Evolutionary conservation across 169 alveolate species (phyloP).

Genomic region (Blepharisma undulans): DNA sequence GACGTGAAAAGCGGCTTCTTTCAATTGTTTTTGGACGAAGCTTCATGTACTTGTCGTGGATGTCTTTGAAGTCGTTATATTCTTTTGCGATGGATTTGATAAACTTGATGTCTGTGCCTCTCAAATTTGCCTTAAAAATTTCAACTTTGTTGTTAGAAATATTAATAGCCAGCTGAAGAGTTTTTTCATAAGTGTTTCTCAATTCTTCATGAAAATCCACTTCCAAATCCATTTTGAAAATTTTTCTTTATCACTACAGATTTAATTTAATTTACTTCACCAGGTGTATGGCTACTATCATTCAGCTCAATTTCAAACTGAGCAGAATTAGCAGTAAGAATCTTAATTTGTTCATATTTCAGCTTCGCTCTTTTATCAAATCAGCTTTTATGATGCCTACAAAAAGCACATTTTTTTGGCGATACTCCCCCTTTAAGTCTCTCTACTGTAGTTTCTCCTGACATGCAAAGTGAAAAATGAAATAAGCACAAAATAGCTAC

Average conservation of each 20-base stretch:
- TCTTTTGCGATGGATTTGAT: not conserved
- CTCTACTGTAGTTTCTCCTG: constrained; percentile 26
- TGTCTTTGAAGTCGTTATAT: not conserved
- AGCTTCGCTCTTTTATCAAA: not conserved
- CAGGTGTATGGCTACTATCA: not conserved
- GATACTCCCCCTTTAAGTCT: not conserved
- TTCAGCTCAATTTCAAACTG: not conserved
- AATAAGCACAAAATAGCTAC: not conserved
- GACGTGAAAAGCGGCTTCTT: not conserved
- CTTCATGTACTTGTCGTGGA: not conserved
- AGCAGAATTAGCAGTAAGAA: not conserved
- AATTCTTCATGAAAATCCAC: not conserved
- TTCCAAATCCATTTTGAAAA: no score
- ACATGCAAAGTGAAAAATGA: not conserved
- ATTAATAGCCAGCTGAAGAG: not conserved
- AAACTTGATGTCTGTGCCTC: not conserved
- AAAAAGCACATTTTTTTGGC: not conserved
- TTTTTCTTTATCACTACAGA: no score
- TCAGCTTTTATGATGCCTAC: not conserved
- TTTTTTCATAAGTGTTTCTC: not conserved
- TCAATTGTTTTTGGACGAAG: not conserved
- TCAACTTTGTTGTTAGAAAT: not conserved
- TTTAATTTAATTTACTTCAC: not conserved
- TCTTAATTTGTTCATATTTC: not conserved
- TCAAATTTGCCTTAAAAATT: not conserved